Evolutionary conservation across 331 rosid genomes (phyloP).

Genomic region (Dryas integrifolia): DNA sequence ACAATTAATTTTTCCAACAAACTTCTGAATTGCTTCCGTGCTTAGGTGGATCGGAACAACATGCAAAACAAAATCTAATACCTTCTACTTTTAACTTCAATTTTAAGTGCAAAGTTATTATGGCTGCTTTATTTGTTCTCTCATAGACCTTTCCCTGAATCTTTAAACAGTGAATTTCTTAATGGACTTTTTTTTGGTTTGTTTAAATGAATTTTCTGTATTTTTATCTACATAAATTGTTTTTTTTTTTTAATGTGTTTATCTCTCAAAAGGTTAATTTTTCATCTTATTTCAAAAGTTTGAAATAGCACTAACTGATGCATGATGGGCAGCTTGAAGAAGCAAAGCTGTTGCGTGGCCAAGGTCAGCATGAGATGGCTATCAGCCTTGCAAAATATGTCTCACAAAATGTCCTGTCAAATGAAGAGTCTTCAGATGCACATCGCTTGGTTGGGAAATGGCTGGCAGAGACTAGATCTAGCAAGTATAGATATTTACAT

Average conservation of each 20-base stretch:
- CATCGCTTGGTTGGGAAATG: slow-evolving; percentile 91
- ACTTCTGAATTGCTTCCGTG: too few species aligned
- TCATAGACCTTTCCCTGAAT: not conserved
- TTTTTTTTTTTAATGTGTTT: not conserved
- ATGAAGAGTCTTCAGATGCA: slow-evolving; percentile 76
- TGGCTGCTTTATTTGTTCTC: not conserved
- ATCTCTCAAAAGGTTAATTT: not conserved
- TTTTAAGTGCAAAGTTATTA: too few species aligned
- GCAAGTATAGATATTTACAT: slow-evolving; percentile 56
- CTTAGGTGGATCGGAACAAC: too few species aligned
- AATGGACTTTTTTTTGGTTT: not conserved
- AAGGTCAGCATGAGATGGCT: slow-evolving; percentile 87
- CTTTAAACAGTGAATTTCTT: not conserved
- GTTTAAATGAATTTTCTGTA: not conserved
- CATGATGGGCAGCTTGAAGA: slow-evolving; percentile 76
- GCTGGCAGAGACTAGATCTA: slow-evolving; percentile 97
- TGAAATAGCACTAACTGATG: slow-evolving; percentile 15
- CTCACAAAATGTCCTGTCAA: slow-evolving; percentile 42
- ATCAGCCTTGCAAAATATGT: slow-evolving; percentile 82
- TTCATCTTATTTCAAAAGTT: not conserved
- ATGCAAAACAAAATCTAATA: too few species aligned
- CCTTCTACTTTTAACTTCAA: too few species aligned
- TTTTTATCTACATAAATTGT: not conserved
- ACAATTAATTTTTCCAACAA: too few species aligned
- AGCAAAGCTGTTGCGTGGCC: slow-evolving; percentile 94